Evolutionary conservation across 1,139 yeast species (phyloP).

Genomic region (Protomyces arabidopsidicola): DNA sequence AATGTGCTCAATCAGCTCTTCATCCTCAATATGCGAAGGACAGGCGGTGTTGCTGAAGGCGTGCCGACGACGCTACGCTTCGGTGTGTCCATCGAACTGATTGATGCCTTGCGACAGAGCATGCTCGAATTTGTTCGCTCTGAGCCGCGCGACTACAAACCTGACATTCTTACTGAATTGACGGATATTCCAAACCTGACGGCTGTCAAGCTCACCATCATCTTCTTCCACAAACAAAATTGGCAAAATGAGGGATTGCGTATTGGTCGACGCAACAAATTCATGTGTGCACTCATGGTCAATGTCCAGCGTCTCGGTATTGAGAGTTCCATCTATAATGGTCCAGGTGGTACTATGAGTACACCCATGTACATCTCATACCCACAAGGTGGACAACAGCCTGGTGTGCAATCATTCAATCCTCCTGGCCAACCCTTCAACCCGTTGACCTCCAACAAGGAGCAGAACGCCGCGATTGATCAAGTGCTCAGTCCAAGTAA

Average conservation of each 20-base stretch:
- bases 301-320: conserved; percentile 28
- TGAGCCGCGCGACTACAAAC: conserved; percentile 42
- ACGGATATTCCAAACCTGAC: conserved; percentile 42
- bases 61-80: conserved; percentile 34
- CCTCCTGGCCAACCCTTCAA: conserved; percentile 16
- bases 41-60: conserved; percentile 39
- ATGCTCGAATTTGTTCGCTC: conserved; percentile 39
- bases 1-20: conserved; percentile 42
- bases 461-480: conserved; percentile 10
- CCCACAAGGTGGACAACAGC: neutral
- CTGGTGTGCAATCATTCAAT: neutral
- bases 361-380: conserved; percentile 26
- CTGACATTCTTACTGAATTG: conserved; percentile 40
- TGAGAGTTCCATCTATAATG: conserved; percentile 25
- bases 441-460: conserved; percentile 16
- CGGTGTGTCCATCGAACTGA: conserved; percentile 41
- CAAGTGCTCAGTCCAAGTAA: conserved; percentile 1
- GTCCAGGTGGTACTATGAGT: conserved; percentile 27
- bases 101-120: conserved; percentile 39
- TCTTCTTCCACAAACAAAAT: conserved; percentile 40
- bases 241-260: conserved; percentile 39
- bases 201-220: conserved; percentile 38
- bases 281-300: conserved; percentile 31
- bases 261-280: conserved; percentile 30
- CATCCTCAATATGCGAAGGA: conserved; percentile 43